Base-by-base conservation (phyloP, 2,329 filamentous ascomycete species). In the Tolypocladium nubicola region DNA sequence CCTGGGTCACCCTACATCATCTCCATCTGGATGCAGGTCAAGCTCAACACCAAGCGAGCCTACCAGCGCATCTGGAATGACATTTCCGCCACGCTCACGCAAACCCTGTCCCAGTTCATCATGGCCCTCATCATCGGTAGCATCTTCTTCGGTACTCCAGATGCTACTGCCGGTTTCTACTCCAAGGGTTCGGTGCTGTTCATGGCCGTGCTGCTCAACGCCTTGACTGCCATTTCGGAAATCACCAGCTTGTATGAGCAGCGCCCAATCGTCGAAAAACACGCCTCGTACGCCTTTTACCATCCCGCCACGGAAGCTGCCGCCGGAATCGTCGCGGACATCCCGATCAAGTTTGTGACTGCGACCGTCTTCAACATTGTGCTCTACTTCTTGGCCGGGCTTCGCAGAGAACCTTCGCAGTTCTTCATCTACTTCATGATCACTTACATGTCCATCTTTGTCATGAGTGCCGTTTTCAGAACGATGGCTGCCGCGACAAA, bases 401-500 rank as follows among this genome's bases (percentile, higher is more conserved):
- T 84, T 2, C 69, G 76, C 1, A 78, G 86, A 35, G 80, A 83
- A 54, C 75, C 88, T 0, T 82, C 79, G 1, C 75, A 82, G 1
- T 94, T 92, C 75, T 94, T 94, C 72, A 77, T 90, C 61, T 94
- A 86, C 74, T 79, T 88, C 60, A 73, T 94, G 21, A 79, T 91
- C 62, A 85, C 82, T 0, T 89, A 88, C 67, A 71, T 84, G 19
- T 77, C 81, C 1, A 89, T 84, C 0, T 77, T 93, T 62, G 79
- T 84, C 61, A 91, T 92, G 86, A 86, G 81, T 41, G 88, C 86
- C 70, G 76, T 90, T 45, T 93, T 93, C 75, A 79, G 88, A 33
- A 88, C 84, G 0, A 83, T 93, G 64, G 88, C 84, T 0, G 83
- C 87, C 0, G 70, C 87, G 1, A 90, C 89, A 1, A 79, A 83